Evolutionary conservation across 345 rosid genomes (phyloP).

Genomic region (Punica granatum): DNA sequence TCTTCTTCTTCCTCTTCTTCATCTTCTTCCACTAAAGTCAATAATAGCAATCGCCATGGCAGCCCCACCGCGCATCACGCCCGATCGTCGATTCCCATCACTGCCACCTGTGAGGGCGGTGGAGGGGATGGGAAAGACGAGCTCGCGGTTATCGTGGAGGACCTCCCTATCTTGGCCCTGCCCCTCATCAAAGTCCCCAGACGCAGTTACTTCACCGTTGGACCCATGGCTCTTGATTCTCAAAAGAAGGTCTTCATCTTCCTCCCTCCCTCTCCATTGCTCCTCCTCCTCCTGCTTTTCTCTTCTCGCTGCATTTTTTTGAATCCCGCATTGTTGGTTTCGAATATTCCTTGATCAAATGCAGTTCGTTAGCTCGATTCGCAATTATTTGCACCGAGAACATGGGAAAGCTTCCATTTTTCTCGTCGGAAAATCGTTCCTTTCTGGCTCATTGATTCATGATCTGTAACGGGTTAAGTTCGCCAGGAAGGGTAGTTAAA

Average conservation of each 20-base stretch:
- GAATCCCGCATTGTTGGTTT: background rate
- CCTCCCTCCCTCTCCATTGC: background rate
- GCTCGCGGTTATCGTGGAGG: constrained; percentile 25
- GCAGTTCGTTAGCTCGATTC: no score
- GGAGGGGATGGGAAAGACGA: background rate
- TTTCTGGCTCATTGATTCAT: no score
- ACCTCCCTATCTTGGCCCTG: constrained; percentile 39
- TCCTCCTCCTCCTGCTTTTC: no score
- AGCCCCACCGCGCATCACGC: background rate
- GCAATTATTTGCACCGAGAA: no score
- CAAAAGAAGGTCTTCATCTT: constrained; percentile 46
- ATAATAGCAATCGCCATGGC: background rate
- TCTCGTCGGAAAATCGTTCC: no score
- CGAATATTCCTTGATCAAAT: background rate
- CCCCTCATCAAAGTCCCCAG: constrained; percentile 50
- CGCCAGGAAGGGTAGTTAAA: no score
- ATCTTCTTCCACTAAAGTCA: constrained; percentile 1
- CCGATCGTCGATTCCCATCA: background rate
- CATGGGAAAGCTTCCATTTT: no score
- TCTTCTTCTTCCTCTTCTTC: constrained; percentile 3
- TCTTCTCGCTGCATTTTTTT: background rate
- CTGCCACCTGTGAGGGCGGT: background rate
- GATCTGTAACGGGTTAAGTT: no score
- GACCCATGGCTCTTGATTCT: constrained; percentile 44
- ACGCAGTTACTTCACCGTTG: constrained; percentile 27